phyloP scores from a whole-genome alignment of 1,139 yeast species.

The Groenewaldozyma sp. region DNA sequence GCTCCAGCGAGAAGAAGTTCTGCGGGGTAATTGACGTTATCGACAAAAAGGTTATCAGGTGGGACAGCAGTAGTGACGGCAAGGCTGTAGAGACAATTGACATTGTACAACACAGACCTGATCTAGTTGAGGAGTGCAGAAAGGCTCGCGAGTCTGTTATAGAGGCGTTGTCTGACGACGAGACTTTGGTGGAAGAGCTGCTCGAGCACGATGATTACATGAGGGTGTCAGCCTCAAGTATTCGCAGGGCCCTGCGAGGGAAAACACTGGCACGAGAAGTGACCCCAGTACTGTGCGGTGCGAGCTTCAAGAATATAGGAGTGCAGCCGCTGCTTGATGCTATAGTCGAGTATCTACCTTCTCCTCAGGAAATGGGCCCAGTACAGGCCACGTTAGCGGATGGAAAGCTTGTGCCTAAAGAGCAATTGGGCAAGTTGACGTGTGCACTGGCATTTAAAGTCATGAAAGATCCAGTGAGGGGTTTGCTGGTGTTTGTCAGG shows the following conservation, averaged over 20 bases:
- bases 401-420: neutral
- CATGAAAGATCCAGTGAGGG: slow-evolving; percentile 67
- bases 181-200: slow-evolving; percentile 63
- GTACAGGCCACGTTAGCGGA: slow-evolving; percentile 38
- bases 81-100: slow-evolving; percentile 44
- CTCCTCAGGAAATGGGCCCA: slow-evolving; percentile 55
- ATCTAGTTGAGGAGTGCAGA: slow-evolving; percentile 37
- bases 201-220: slow-evolving; percentile 56
- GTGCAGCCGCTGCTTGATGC: slow-evolving; percentile 92
- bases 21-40: slow-evolving; percentile 80
- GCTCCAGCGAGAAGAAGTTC: slow-evolving; percentile 41
- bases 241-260: slow-evolving; percentile 50
- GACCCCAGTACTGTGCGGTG: slow-evolving; percentile 84
- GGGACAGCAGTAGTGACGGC: slow-evolving; percentile 53
- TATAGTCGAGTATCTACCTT: slow-evolving; percentile 64
- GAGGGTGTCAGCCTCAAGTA: slow-evolving; percentile 39
- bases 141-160: slow-evolving; percentile 66
- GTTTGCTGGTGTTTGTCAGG: slow-evolving; percentile 76
- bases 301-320: slow-evolving; percentile 86
- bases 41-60: slow-evolving; percentile 52
- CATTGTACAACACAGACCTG: slow-evolving; percentile 28
- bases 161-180: slow-evolving; percentile 84
- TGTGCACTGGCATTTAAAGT: slow-evolving; percentile 92
- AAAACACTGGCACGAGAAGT: slow-evolving; percentile 52
- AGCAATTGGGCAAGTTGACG: slow-evolving; percentile 35